Evolutionary conservation across 1,284 basidiomycete species (phyloP).

Genomic region (Moesziomyces globuligerus): DNA sequence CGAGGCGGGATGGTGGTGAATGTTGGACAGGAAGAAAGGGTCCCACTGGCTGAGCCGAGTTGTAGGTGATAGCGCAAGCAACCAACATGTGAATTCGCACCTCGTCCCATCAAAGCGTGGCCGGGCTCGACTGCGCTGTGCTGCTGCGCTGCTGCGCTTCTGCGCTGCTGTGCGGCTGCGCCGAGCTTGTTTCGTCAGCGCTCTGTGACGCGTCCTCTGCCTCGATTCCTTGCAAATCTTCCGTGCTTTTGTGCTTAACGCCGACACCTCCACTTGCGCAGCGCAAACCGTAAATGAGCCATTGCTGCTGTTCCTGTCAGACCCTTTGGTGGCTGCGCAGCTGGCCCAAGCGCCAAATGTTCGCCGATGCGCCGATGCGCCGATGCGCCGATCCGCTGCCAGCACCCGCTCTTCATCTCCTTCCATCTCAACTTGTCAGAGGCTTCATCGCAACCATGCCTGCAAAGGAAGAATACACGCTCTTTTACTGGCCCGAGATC

Average conservation of each 20-base stretch:
- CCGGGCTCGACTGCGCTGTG: no score
- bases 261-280: conserved; percentile 15
- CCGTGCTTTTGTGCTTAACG: conserved; percentile 7
- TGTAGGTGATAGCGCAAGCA: neutral
- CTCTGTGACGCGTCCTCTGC: neutral
- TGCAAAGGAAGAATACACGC: conserved; percentile 27
- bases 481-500: conserved; percentile 64
- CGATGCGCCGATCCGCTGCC: no score
- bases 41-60: neutral
- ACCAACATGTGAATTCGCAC: no score
- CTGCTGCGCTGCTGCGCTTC: no score
- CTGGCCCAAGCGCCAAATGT: no score
- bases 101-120: no score
- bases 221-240: neutral
- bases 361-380: no score
- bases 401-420: no score
- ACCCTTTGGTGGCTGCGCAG: no score
- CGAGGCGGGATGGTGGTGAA: neutral
- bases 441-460: conserved; percentile 8
- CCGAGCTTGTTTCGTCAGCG: neutral
- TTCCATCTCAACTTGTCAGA: no score
- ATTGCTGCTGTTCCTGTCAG: no score
- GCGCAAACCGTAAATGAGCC: neutral
- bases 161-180: no score
- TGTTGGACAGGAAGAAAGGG: neutral